Evolutionary conservation across 805 yeast species (phyloP), one percentile per base, ranked within the genome.

Genomic region (Torulaspora quercuum): DNA sequence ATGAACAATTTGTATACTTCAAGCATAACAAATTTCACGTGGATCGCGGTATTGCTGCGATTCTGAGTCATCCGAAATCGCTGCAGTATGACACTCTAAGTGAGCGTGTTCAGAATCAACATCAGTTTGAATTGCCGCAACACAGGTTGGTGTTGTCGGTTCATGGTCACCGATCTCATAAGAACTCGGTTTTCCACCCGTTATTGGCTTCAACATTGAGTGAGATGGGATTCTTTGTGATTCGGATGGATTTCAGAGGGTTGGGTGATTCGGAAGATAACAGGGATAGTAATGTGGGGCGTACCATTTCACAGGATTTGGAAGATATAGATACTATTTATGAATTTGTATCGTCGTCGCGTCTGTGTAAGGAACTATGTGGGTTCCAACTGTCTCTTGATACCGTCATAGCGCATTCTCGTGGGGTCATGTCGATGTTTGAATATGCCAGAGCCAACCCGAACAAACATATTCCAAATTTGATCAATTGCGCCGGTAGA

Each of bases 91-190:
- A 50, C 14, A 41, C 39, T 29, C 22, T 44, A 15, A 26, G 36
- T 11, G 56, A 49, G 13, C 39, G 44, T 14, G 29, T 48, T 13
- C 41, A 31, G 21, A 36, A 49, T 29, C 43, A 44, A 26, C 29
- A 35, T 7, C 39, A 45, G 33, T 40, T 39, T 24, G 45, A 47
- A 34, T 52, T 58, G 19, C 64, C 65, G 7, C 59, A 69, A 5
- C 70, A 65, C 39, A 69, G 73, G 41, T 67, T 73, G 25, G 86
- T 80, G 0, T 54, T 88, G 5, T 53, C 88, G 11, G 47, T 78
- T n/a, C 97, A 89, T 57, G 97, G 97, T 1, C 82, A 75, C 44
- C 89, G 80, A 1, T 94, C 95, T 0, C 94, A 89, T 55, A 75
- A 86, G 47, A 75, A 83, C 64, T 82, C 85, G 55, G 77, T 85